These are phyloP conservation scores for Austroboletus niveus DNA, from an alignment of 1,284 basidiomycete genomes.

Conservation along the genomic window DNA sequence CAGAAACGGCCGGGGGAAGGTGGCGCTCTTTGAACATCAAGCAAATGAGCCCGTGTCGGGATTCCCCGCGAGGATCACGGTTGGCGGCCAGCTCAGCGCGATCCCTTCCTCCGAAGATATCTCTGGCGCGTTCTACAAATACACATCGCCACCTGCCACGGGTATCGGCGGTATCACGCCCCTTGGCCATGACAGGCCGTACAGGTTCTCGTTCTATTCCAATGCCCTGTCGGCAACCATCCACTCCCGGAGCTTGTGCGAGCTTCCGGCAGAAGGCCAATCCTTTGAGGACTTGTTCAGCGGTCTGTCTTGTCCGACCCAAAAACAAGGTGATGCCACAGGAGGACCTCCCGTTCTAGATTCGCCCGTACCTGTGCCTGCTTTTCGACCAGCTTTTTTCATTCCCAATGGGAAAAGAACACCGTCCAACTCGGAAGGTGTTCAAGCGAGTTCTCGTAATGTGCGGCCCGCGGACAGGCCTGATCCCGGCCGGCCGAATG, in stretches of 20 bases:
- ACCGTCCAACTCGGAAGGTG: conserved; percentile 2
- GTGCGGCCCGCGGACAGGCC: conserved; percentile 23
- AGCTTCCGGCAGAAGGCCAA: conserved; percentile 93
- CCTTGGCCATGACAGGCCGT: conserved; percentile 83
- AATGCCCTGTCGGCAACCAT: conserved; percentile 92
- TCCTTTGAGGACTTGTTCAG: conserved; percentile 90
- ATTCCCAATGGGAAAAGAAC: conserved; percentile 8
- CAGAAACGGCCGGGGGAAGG: conserved; percentile 78
- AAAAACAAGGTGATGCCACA: conserved; percentile 6
- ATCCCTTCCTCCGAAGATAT: conserved; percentile 32
- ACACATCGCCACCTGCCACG: conserved; percentile 9
- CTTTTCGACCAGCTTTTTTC: conserved; percentile 5
- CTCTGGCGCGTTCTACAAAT: conserved; percentile 16
- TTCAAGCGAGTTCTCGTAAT: conserved; percentile 9
- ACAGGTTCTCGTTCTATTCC: conserved; percentile 98
- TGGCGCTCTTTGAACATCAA: conserved; percentile 86
- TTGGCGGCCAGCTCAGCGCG: conserved; percentile 31
- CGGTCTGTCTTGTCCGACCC: conserved; percentile 39
- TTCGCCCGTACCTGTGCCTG: conserved; percentile 11
- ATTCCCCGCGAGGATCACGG: conserved; percentile 39
- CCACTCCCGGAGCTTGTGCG: conserved; percentile 89
- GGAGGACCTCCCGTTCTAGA: conserved; percentile 3
- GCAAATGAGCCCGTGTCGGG: conserved; percentile 48
- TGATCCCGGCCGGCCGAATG: conserved; percentile 24
- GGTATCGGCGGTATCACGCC: conserved; percentile 38